phyloP scores from a whole-genome alignment of 2,329 filamentous ascomycete species.

The Stagonosporopsis cucurbitacearum region DNA sequence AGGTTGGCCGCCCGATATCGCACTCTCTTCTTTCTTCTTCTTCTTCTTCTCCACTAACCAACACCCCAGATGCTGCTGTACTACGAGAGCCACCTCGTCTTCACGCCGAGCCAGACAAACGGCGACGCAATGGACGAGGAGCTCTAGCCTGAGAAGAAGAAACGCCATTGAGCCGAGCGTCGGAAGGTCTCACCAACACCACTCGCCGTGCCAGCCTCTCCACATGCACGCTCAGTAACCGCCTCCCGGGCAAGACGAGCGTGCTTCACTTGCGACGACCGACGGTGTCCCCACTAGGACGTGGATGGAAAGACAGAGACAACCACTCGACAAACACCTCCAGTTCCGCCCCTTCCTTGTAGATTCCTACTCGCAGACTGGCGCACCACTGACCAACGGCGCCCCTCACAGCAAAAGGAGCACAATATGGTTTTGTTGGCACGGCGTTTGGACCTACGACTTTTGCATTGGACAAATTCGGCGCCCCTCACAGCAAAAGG shows the following conservation, averaged over 20 bases:
- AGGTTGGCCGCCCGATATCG: constrained; percentile 51
- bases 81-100: constrained; percentile 57
- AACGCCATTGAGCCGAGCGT: background rate
- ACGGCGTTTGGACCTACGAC: constrained; percentile 1
- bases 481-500: background rate
- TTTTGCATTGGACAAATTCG: too few species aligned
- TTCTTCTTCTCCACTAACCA: too few species aligned
- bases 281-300: too few species aligned
- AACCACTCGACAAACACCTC: too few species aligned
- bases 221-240: background rate
- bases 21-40: background rate
- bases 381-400: background rate
- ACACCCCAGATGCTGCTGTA: constrained; percentile 52
- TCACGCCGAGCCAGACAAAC: constrained; percentile 23
- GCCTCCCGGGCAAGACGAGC: background rate
- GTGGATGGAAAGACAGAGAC: too few species aligned
- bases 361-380: background rate
- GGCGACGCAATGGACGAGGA: constrained; percentile 18
- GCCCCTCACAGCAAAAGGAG: background rate
- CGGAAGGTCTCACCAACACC: background rate
- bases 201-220: background rate
- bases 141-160: background rate
- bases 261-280: background rate
- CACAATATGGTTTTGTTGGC: background rate
- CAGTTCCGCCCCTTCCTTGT: too few species aligned